A percentile compares a stretch with the other conserved stretches of the same genome.
These are phyloP conservation scores for Skeletonema costatum DNA, from an alignment of 108 stramenopile genomes.

Conservation along the genomic window DNA sequence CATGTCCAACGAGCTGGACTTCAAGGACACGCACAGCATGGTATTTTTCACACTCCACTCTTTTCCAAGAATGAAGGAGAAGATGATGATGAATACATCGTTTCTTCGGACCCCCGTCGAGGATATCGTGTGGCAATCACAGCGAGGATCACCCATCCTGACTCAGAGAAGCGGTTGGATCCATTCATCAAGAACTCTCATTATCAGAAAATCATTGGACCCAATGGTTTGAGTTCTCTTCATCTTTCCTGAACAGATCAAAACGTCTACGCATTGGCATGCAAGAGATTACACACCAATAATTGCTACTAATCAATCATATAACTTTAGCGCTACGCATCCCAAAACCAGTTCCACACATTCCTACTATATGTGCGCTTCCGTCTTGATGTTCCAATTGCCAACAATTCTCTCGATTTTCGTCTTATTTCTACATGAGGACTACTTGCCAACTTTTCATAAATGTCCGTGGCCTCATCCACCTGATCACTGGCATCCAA, in stretches of 20 bases:
- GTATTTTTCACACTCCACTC: conserved; percentile 26
- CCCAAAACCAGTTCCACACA: conserved; percentile 21
- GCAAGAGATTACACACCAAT: no score
- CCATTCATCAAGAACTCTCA: conserved; percentile 6
- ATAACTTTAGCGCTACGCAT: background rate
- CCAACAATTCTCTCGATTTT: conserved; percentile 4
- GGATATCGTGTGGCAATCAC: conserved; percentile 36
- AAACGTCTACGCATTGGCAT: background rate
- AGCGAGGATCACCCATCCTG: conserved; percentile 10
- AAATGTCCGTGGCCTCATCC: conserved; percentile 12
- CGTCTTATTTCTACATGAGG: conserved; percentile 10
- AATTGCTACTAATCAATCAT: no score
- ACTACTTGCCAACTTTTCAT: background rate
- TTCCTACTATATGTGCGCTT: conserved; percentile 4
- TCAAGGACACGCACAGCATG: conserved; percentile 21
- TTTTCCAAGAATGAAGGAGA: background rate
- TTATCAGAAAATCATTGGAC: background rate
- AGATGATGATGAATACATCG: conserved; percentile 1
- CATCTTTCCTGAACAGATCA: background rate
- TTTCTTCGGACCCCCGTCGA: background rate
- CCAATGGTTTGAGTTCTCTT: background rate
- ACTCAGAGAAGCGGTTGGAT: background rate
- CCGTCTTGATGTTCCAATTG: conserved; percentile 2
- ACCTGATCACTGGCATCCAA: conserved; percentile 15
- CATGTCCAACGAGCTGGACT: conserved; percentile 23